Base-by-base conservation (phyloP, 2,329 filamentous ascomycete genomes). In the Neonectria sp. region DNA sequence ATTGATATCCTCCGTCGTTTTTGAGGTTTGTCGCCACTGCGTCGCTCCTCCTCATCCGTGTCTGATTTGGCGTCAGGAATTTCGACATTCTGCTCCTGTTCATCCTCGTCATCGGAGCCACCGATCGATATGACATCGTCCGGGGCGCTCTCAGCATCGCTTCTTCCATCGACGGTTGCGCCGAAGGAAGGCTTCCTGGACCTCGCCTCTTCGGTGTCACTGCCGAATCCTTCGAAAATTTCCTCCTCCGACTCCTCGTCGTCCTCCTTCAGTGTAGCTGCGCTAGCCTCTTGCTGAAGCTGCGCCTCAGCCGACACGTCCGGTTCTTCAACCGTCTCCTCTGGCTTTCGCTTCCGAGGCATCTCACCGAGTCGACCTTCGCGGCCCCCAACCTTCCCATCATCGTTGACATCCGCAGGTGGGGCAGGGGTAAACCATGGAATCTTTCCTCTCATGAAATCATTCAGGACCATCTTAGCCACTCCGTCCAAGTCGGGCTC, bases 381-480 rank as follows among this genome's bases (percentile, higher is more conserved):
- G 53, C 95, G 89, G 6, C 93, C 93, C 68, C 91, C 89, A n/a
- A 91, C 82, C 43, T 81, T 83, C 35, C 83, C 83, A 12, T 82
- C 82, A 15, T 82, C 84, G 35, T 87, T 86, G 7, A 84, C 84
- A 11, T 88, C 87, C 3, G 83, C 82, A 15, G 83, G 84, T 2
- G 95, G 94, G 11, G 95, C 91, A 9, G 94, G 91, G 0, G 93
- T 96, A 78, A 95, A 99, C 96, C 97, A 99, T 1, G 96, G 96
- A 29, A 98, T 93, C 82, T 95, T 98, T 63, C 96, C 96, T 70
- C 96, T 86, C 77, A 98, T 89, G 79, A 98, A 99, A 78, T 99
- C 96, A 76, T 97, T 98, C 67, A 99, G 84, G 1, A 99, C 93
- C 90, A 97, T 97, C 82, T 97, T 97, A 1, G 96, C 96, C 55